Base-by-base conservation (phyloP, 805 yeast genomes). In the Kluyveromyces lactis region DNA sequence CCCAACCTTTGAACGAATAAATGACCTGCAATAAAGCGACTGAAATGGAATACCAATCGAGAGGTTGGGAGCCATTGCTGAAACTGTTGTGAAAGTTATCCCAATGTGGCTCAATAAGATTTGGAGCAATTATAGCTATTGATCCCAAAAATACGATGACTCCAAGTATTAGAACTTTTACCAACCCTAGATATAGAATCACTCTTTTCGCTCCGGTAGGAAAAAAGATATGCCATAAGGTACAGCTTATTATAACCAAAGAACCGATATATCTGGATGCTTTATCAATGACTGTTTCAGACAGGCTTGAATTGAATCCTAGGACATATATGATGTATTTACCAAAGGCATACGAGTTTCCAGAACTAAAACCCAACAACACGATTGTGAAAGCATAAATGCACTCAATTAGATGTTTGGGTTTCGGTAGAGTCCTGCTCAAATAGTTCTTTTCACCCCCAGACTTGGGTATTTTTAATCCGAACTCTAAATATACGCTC, bases 391-490 rank as follows among this genome's bases (percentile, higher is more conserved):
- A 69, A 3, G 80, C 72, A 41, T 67, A 70, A 10, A 66, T 49
- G 15, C 66, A 72, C 36, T 77, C 70, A 21, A 73, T 70, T 33
- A 79, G 61, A 41, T 73, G 70, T 48, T 63, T 68, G 5, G 86
- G 86, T 42, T 62, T 64, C 29, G 63, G 63, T 61, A 66, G 78
- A 13, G 78, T 72, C 42, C 77, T 63, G 52, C 77, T 81, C 38
- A 79, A 64, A 50, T 79, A 79, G 55, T 79, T 79, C 58, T 77
- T 75, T 53, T 79, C 86, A 32, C 85, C 85, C 21, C 86, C 86
- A 46, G 75, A 73, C 44, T 71, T 66, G 2, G 85, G 84, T 48
- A 79, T 68, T 35, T 76, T 79, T 2, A 77, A 63, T 1, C 85
- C 86, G 48, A 77, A 75, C 49, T 79, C 86, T 53, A 79, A 64